These are phyloP conservation scores for Marasmius oreades DNA, from an alignment of 1,284 basidiomycete species.

Conservation along the genomic window DNA sequence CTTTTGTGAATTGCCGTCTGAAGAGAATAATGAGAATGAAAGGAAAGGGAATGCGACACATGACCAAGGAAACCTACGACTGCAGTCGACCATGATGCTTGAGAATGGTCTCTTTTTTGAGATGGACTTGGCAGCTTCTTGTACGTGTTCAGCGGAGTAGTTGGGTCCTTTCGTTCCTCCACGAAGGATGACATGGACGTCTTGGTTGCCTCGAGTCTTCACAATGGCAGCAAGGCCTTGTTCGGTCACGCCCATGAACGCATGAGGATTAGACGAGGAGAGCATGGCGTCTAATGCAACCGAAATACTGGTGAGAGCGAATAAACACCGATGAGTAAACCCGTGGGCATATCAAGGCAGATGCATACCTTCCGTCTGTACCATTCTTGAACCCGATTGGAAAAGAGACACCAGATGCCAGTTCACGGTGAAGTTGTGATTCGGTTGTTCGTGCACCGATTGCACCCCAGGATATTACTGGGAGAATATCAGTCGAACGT, in stretches of 20 bases:
- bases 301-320: slow-evolving; percentile 38
- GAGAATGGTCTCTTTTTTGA: slow-evolving; percentile 70
- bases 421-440: slow-evolving; percentile 90
- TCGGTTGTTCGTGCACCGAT: slow-evolving; percentile 97
- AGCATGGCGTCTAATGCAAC: slow-evolving; percentile 97
- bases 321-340: neutral
- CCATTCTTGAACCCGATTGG: slow-evolving; percentile 99
- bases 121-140: slow-evolving; percentile 67
- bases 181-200: slow-evolving; percentile 92
- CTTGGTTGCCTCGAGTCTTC: slow-evolving; percentile 89
- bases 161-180: slow-evolving; percentile 90
- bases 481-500: slow-evolving; percentile 2
- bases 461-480: slow-evolving; percentile 93
- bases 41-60: slow-evolving; percentile 2
- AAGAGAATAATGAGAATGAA: slow-evolving; percentile 11
- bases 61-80: slow-evolving; percentile 47
- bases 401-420: slow-evolving; percentile 87
- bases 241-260: slow-evolving; percentile 97
- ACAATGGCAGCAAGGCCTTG: slow-evolving; percentile 95
- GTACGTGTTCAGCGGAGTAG: slow-evolving; percentile 73
- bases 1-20: slow-evolving; percentile 90
- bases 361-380: slow-evolving; percentile 85
- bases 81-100: slow-evolving; percentile 84
- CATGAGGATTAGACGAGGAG: slow-evolving; percentile 87
- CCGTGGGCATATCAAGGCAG: neutral